Evolutionary conservation across 208 protist species (phyloP), one percentile per base, ranked within the genome.

Genomic region (Trypanosoma avium): DNA sequence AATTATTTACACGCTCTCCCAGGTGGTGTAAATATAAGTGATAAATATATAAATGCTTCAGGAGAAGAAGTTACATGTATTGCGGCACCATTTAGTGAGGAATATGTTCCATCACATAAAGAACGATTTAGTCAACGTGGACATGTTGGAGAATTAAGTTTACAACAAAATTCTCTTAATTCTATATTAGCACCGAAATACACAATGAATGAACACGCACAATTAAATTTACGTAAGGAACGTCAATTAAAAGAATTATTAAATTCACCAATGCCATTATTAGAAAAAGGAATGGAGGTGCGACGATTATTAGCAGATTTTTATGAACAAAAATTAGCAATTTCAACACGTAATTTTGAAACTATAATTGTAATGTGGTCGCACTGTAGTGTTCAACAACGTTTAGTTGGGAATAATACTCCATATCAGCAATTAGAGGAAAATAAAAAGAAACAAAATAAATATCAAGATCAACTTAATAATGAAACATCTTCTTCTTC

Each of bases 151-250:
- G 86, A 95, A 61, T 70, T 95, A 9, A 72, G 73, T 32, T 55
- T 64, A 43, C 84, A 90, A 47, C 63, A 52, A 4, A 13, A 13
- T n/a, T n/a, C n/a, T n/a, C n/a, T n/a, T n/a, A n/a, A n/a, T n/a
- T n/a, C n/a, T n/a, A n/a, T n/a, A 0, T 46, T 15, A 5, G 63
- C 43, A 15, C 67, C 56, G 0, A 67, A 70, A 10, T 81, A 47
- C 45, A 59, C 83, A 29, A 43, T 85, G 0, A 73, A 88, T 55
- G 80, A 70, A 19, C 71, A 77, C 22, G 75, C 86, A 1, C 63
- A 83, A 55, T 67, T 91, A 40, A 88, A 84, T 52, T 62, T 95
- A 27, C 75, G 75, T n/a, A 84, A 86, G 59, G 84, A 88, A 67
- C 77, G 86, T 3, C 84, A 93, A 61, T 57, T 93, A 42, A 59